These are phyloP conservation scores for Schwanniomyces vanrijiae DNA, from an alignment of 805 yeast species.

Conservation along the genomic window DNA sequence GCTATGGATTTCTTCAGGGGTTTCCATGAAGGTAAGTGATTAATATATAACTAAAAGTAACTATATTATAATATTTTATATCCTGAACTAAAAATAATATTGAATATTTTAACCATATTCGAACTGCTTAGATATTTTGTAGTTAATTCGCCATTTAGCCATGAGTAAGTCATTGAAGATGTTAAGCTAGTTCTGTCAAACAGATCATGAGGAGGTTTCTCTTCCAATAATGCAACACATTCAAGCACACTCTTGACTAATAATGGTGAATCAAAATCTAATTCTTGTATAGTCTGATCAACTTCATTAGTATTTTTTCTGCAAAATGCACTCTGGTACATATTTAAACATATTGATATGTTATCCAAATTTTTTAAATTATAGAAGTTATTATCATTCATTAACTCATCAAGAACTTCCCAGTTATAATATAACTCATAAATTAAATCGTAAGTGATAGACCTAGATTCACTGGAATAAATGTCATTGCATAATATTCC, in stretches of 20 bases:
- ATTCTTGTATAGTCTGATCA: constrained; percentile 17
- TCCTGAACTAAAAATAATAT: constrained; percentile 1
- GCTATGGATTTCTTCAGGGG: constrained; percentile 91
- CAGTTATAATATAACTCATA: constrained; percentile 28
- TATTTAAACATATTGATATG: constrained; percentile 15
- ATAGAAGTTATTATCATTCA: constrained; percentile 1
- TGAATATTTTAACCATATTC: constrained; percentile 4
- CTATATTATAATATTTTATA: neutral
- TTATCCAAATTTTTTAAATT: constrained; percentile 8
- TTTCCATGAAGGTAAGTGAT: constrained; percentile 23
- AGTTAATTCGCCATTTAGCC: neutral
- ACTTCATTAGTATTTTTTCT: constrained; percentile 6
- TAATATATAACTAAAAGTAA: neutral
- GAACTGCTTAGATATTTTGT: constrained; percentile 1
- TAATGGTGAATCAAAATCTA: constrained; percentile 29
- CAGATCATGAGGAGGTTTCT: neutral
- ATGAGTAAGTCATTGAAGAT: neutral
- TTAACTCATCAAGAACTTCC: constrained; percentile 14
- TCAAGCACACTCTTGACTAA: constrained; percentile 14
- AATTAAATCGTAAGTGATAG: constrained; percentile 30
- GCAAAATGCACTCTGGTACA: constrained; percentile 16
- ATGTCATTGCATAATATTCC: neutral
- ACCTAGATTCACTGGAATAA: constrained; percentile 14
- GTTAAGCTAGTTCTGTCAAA: neutral
- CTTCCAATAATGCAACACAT: neutral